phyloP scores from a whole-genome alignment of 305 asterid genomes.

The Solanum aculeatissimum region DNA sequence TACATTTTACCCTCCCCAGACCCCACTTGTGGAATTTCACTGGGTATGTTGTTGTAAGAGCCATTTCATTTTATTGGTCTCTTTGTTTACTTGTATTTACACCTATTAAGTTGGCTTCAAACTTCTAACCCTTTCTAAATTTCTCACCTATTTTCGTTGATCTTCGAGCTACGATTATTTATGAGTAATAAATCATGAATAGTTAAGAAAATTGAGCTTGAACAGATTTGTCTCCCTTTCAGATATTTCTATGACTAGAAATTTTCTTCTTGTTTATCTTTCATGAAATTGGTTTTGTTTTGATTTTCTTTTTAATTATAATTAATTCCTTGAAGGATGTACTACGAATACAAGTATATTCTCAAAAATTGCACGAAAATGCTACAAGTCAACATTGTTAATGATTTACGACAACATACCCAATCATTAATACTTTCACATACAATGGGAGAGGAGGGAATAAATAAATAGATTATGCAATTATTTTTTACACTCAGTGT shows the following conservation, averaged over 20 bases:
- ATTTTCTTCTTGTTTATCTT: not conserved
- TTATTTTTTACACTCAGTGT: not conserved
- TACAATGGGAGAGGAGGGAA: not conserved
- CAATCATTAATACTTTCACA: not conserved
- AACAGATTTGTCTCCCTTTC: not conserved
- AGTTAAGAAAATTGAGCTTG: not conserved
- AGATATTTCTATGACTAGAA: not conserved
- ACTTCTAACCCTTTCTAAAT: not conserved
- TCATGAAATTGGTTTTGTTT: not conserved
- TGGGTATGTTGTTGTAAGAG: no score
- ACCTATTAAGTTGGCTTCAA: not conserved
- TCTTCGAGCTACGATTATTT: not conserved
- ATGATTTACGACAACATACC: not conserved
- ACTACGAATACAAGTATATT: not conserved
- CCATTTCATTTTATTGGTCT: not conserved
- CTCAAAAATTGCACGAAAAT: not conserved
- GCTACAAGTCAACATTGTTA: not conserved
- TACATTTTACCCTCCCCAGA: no score
- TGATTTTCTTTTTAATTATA: not conserved
- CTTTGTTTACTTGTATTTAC: not conserved
- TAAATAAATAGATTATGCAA: not conserved
- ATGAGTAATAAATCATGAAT: not conserved
- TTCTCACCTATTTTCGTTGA: not conserved
- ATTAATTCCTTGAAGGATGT: not conserved
- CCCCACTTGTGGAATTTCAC: no score